Evolutionary conservation across 352 stramenopile genomes (phyloP), one percentile per base, ranked within the genome.

Genomic region (Labyrinthula sp.): DNA sequence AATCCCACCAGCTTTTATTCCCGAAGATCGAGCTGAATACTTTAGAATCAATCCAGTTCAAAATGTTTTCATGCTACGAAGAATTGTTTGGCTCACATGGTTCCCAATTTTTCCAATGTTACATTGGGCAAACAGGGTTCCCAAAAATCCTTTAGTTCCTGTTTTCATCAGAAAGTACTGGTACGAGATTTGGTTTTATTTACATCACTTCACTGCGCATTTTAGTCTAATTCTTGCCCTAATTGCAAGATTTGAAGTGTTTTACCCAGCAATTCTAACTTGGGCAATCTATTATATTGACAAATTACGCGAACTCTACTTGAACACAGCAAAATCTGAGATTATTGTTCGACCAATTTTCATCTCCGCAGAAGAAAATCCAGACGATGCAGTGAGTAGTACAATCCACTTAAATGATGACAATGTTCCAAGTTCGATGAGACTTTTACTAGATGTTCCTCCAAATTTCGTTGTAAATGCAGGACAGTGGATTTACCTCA

Each of bases 11-110:
- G 28, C 28, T 33, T 33, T 12, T 33, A 15, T n/a, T 12, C 12
- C 28, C 12, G 12, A 12, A 12, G 12, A 12, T n/a, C 28, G 12
- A 12, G 12, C 12, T 33, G 28, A 12, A 15, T n/a, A 12, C 12
- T n/a, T n/a, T 33, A 33, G 12, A 15, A 12, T 33, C 12, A 15
- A 33, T 33, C 28, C 28, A 12, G 28, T 33, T 12, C 12, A 33
- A 33, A 33, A 33, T 15, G 28, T 33, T n/a, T 12, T 33, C 12
- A 15, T 15, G 12, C 12, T 33, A 15, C 12, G 28, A 15, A 12
- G 12, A 12, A 33, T 33, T 15, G 28, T 33, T 33, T 33, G 28
- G 28, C 28, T 33, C 28, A 33, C 28, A 12, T 33, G 28, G 28
- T 33, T 33, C 28, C 28, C 28, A 15, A 12, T 33, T 12, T 15